These are phyloP conservation scores for Erodium moschatum DNA, from an alignment of 441 rosid species.

Conservation along the genomic window DNA sequence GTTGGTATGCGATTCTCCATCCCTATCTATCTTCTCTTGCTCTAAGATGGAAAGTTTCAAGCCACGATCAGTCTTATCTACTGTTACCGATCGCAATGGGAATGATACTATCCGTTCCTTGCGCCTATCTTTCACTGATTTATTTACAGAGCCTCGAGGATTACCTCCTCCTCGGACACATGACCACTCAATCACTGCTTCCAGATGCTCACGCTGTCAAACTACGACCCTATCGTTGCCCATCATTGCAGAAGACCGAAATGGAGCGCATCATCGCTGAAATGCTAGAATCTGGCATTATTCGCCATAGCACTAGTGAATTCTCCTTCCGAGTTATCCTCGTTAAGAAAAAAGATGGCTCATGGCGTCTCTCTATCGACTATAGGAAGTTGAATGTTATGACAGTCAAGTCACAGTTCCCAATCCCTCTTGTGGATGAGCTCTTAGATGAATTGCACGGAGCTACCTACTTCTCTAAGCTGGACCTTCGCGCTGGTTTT, in stretches of 20 bases:
- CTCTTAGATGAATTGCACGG: background rate
- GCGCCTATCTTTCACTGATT: too few relatives aligned
- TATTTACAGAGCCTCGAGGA: too few relatives aligned
- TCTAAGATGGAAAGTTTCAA: too few relatives aligned
- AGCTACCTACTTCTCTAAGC: background rate
- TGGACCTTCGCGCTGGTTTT: background rate
- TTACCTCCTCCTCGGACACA: background rate
- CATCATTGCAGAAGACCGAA: background rate
- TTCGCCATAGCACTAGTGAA: background rate
- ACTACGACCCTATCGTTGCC: background rate
- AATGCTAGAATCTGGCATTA: background rate
- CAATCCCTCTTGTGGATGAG: background rate
- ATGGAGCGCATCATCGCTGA: background rate
- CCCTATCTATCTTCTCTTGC: too few relatives aligned
- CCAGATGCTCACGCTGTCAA: background rate
- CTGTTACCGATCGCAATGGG: too few relatives aligned
- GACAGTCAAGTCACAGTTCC: background rate
- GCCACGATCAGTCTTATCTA: too few relatives aligned
- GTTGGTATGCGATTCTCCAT: too few relatives aligned
- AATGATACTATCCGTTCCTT: too few relatives aligned
- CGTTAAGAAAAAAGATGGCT: background rate
- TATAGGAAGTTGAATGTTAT: background rate
- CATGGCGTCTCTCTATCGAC: background rate
- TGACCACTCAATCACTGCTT: too few relatives aligned
- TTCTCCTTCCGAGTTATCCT: background rate